Base-by-base conservation (phyloP, 2,329 filamentous ascomycete species). In the Diaporthe caulivora region DNA sequence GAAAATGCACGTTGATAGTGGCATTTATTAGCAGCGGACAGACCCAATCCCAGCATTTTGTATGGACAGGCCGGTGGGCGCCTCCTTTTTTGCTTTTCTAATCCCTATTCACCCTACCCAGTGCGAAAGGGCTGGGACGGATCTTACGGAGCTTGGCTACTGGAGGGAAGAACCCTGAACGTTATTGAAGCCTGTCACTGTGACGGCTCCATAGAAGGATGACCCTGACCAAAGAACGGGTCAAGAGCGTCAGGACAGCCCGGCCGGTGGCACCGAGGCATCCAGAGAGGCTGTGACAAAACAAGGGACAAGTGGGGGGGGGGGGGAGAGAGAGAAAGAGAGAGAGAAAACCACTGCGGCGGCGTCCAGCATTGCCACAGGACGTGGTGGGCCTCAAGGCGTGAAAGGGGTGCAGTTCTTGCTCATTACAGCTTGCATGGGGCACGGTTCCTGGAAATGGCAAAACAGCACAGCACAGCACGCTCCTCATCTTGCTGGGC, bases 181-280 rank as follows among this genome's bases (percentile, higher is more conserved):
- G 26, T 65, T 65, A 7, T 18, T 18, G 31, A 31, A 37, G 60
- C 60, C 31, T 31, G 31, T 51, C 60, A 34, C 21, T 65, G 21
- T 65, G 44, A 65, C 24, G 44, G 24, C 44, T 37, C 44, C 62
- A 34, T 65, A 34, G 29, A 51, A 65, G 62, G 62, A 65, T 65
- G 62, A 51, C 51, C 62, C 62, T 65, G 62, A 65, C 62, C 62
- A 49, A 40, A 49, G 44, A 65, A 65, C 60, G 44, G 60, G 60
- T 26, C 42, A 65, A 26, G 29, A 51, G 44, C 44, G 13, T 37
- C 60, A 65, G 60, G 60, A 49, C 60, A 37, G 60, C 60, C 60
- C 60, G 13, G 44, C 60, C 60, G 29, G 60, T 65, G 44, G 62
- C 62, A 51, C 62, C 62, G 62, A 65, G 62, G 62, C 29, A 47